Evolutionary conservation across 2,329 filamentous ascomycete species (phyloP).

Genomic region (Cyphellophora attinorum): DNA sequence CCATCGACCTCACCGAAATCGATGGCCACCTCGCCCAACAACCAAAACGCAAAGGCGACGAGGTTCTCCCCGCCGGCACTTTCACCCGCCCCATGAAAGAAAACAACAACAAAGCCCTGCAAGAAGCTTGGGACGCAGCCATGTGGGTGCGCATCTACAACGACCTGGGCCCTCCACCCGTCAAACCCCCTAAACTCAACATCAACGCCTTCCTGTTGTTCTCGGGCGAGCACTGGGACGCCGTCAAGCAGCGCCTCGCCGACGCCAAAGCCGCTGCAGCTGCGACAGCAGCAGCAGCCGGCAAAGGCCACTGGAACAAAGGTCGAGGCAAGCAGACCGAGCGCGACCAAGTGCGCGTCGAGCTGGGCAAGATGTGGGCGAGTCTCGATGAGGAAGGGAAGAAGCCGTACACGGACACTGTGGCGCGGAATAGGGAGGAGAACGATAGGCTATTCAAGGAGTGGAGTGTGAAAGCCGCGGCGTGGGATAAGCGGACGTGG

Average conservation of each 20-base stretch:
- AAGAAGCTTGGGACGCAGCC: slow-evolving; percentile 46
- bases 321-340: slow-evolving; percentile 51
- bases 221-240: slow-evolving; percentile 63
- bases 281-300: too few species aligned
- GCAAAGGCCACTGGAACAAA: slow-evolving; percentile 41
- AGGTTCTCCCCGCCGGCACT: slow-evolving; percentile 17
- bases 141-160: slow-evolving; percentile 47
- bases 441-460: slow-evolving; percentile 55
- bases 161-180: slow-evolving; percentile 64
- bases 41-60: slow-evolving; percentile 19
- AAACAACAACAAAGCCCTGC: slow-evolving; percentile 21
- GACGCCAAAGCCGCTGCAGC: slow-evolving; percentile 53
- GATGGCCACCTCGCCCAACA: slow-evolving; percentile 16
- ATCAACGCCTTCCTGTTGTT: slow-evolving; percentile 85
- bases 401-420: slow-evolving; percentile 67
- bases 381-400: slow-evolving; percentile 61
- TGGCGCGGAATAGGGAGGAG: slow-evolving; percentile 57
- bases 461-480: slow-evolving; percentile 62
- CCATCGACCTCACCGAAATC: slow-evolving; percentile 27
- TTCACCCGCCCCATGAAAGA: slow-evolving; percentile 17
- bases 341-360: slow-evolving; percentile 67
- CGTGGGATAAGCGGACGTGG: slow-evolving; percentile 31
- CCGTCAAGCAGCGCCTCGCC: slow-evolving; percentile 56
- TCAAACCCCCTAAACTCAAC: slow-evolving; percentile 61
- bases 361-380: slow-evolving; percentile 86